Conservation (phyloP, 768 basidiomycete species). For the Mycena venus region DNA sequence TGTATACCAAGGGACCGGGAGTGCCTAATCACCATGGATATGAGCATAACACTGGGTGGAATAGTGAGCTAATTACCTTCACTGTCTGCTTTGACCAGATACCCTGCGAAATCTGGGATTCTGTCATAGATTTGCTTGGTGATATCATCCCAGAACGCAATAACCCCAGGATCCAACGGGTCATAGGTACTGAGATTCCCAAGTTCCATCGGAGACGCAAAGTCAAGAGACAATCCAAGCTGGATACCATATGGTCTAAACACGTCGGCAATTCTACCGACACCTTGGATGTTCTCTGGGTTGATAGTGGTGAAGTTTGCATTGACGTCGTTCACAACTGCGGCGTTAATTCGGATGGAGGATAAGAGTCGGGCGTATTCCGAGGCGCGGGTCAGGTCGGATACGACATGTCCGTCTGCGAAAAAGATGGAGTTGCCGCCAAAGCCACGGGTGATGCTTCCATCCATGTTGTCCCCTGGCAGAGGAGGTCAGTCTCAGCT, state of each 20-base stretch:
- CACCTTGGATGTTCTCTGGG: constrained; percentile 31
- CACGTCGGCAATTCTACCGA: constrained; percentile 31
- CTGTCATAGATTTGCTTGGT: constrained; percentile 27
- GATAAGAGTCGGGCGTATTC: constrained; percentile 32
- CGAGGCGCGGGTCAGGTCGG: constrained; percentile 32
- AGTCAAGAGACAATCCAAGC: constrained; percentile 31
- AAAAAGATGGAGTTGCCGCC: constrained; percentile 32
- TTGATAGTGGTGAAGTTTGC: constrained; percentile 29
- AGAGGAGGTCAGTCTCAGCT: constrained; percentile 11
- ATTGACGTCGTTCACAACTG: constrained; percentile 32
- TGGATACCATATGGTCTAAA: constrained; percentile 31
- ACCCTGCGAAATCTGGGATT: constrained; percentile 32
- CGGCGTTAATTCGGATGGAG: constrained; percentile 33
- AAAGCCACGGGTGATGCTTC: constrained; percentile 30
- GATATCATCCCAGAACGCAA: constrained; percentile 28
- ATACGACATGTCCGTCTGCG: constrained; percentile 22
- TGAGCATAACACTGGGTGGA: constrained; percentile 14
- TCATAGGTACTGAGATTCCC: constrained; percentile 30
- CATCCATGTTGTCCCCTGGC: constrained; percentile 36
- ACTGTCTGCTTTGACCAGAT: constrained; percentile 34
- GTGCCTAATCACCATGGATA: constrained; percentile 22
- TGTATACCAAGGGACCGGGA: constrained; percentile 32
- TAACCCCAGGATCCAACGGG: constrained; percentile 31
- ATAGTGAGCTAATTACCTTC: constrained; percentile 23
- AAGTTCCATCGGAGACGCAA: constrained; percentile 31